Conservation (phyloP, 225 moss, liverwort and hornwort species). For the Asterella californica region DNA sequence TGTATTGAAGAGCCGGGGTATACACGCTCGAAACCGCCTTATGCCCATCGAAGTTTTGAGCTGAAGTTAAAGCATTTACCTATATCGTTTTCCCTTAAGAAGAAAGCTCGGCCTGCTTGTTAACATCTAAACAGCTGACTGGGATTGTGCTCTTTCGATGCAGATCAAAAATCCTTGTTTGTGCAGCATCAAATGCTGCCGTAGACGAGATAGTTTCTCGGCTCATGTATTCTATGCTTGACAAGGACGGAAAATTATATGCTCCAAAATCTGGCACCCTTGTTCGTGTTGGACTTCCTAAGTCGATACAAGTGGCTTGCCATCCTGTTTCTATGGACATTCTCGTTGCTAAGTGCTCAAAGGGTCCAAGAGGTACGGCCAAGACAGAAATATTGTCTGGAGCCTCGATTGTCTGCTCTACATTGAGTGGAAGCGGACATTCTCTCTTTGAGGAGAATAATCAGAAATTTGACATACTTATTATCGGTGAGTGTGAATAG, state of each 20-base stretch:
- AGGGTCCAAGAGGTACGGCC: conserved; percentile 29
- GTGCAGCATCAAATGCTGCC: conserved; percentile 90
- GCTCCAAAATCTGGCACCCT: conserved; percentile 57
- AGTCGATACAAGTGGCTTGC: conserved; percentile 52
- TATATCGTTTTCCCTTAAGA: background rate
- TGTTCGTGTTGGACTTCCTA: conserved; percentile 60
- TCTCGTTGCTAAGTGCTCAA: conserved; percentile 35
- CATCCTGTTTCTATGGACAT: conserved; percentile 58
- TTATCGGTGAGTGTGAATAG: conserved; percentile 53
- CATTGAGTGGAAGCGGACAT: conserved; percentile 82
- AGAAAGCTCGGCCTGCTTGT: background rate
- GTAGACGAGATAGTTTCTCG: conserved; percentile 82
- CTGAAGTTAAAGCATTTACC: background rate
- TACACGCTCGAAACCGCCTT: background rate
- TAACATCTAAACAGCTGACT: background rate
- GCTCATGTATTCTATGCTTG: conserved; percentile 68
- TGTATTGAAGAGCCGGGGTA: conserved; percentile 80
- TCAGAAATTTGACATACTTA: conserved; percentile 65
- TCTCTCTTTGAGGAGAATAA: conserved; percentile 60
- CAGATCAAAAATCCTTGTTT: conserved; percentile 76
- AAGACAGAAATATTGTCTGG: conserved; percentile 50
- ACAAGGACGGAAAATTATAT: conserved; percentile 60
- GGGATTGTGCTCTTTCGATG: background rate
- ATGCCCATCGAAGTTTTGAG: background rate
- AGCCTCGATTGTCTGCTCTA: conserved; percentile 86